Evolutionary conservation across 768 basidiomycete genomes (phyloP).

Genomic region (Leccinellum albellum): DNA sequence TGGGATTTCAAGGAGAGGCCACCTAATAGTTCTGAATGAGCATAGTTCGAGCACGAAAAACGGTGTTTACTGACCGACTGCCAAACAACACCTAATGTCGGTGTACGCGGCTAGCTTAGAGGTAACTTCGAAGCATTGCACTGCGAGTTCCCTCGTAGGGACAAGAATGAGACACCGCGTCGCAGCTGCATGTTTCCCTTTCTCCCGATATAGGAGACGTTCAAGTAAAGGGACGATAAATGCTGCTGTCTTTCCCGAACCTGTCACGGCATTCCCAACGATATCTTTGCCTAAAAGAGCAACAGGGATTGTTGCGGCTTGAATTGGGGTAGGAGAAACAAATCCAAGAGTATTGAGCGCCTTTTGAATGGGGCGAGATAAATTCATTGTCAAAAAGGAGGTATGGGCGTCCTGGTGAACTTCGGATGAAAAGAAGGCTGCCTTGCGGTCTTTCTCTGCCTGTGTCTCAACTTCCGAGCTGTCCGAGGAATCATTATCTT

Average conservation of each 20-base stretch:
- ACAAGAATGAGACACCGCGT: constrained; percentile 89
- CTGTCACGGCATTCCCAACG: constrained; percentile 93
- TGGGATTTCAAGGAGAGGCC: constrained; percentile 93
- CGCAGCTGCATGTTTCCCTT: constrained; percentile 79
- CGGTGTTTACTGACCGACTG: constrained; percentile 64
- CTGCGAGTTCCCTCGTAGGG: constrained; percentile 93
- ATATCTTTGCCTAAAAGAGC: constrained; percentile 94
- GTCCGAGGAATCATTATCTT: constrained; percentile 49
- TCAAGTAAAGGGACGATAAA: constrained; percentile 95
- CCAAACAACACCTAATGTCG: constrained; percentile 86
- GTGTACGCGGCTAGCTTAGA: constrained; percentile 81
- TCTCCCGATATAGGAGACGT: constrained; percentile 87
- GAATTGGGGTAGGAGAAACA: constrained; percentile 88
- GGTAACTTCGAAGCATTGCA: constrained; percentile 93
- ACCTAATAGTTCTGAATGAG: constrained; percentile 43
- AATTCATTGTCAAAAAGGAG: constrained; percentile 90
- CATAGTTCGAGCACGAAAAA: not conserved
- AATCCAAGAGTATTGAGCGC: constrained; percentile 83
- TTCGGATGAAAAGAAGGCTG: constrained; percentile 80
- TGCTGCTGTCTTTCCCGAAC: constrained; percentile 97
- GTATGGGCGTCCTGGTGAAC: constrained; percentile 50
- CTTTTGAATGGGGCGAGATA: constrained; percentile 91
- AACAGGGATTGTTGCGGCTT: constrained; percentile 89
- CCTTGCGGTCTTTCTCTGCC: constrained; percentile 66
- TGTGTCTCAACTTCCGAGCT: constrained; percentile 60